Base-by-base conservation (phyloP, 2,329 filamentous ascomycete genomes). In the Purpureocillium takamizusanense region DNA sequence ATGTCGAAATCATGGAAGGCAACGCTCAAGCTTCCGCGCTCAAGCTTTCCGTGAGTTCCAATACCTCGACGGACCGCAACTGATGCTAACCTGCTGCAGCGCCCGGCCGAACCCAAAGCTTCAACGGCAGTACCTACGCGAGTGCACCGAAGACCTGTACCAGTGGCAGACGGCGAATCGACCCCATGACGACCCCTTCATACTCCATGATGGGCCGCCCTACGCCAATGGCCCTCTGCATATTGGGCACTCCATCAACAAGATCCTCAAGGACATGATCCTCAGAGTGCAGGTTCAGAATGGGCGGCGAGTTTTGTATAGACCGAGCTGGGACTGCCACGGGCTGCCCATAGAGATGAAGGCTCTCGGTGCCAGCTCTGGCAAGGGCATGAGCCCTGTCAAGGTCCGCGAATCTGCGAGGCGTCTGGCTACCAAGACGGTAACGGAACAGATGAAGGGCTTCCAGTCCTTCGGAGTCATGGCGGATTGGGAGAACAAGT, bases 301-400 rank as follows among this genome's bases (percentile, higher is more conserved):
- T 54, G 92, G 72, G 50, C 51, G 50, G 52, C 72, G 77, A 45
- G 81, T 97, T 27, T 71, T 79, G 30, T 98, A 94, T 54, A 71
- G 88, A 13, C 92, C 92, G 2, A 90, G 92, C 33, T 98, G 92
- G 92, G 94, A 98, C 58, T 98, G 92, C 49, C 92, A 98, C 67
- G 92, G 92, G 1, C 72, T 98, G 35, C 92, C 92, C 1, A 98
- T 98, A 54, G 92, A 98, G 69, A 74, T 97, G 51, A 98, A 97
- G 63, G 92, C 89, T 17, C 72, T 98, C 13, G 83, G 84, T 51
- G 62, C 65, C 48, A 59, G 58, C 45, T 44, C 51, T 39, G 47
- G 57, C 51, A 68, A 65, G 44, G 54, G 51, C 35, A 67, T 70
- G 53, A 66, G 61, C 17, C 62, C 76, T 1, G 65, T 78, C 36